Conservation (phyloP, 169 alveolate species). For the Plasmodium ovale region DNA sequence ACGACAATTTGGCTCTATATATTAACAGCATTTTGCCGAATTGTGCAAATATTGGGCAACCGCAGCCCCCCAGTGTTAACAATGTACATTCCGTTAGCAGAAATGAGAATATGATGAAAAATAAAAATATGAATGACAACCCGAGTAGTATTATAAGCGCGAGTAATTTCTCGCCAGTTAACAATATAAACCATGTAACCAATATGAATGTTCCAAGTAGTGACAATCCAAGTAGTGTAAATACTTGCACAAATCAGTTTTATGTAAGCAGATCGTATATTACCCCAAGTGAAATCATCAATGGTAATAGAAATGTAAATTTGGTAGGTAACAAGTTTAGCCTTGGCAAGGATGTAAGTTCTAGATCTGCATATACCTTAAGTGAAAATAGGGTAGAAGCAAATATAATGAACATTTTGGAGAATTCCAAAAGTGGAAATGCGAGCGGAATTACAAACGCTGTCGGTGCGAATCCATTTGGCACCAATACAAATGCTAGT, state of each 20-base stretch:
- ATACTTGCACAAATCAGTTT: neutral
- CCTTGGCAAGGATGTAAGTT: conserved; percentile 6
- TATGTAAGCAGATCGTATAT: conserved; percentile 19
- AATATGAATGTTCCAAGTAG: conserved; percentile 26
- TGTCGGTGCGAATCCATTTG: neutral
- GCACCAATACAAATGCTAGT: neutral
- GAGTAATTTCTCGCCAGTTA: conserved; percentile 8
- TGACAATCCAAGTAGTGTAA: conserved; percentile 14
- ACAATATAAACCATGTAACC: conserved; percentile 1
- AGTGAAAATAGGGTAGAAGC: conserved; percentile 22
- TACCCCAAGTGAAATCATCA: conserved; percentile 1
- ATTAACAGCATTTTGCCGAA: conserved; percentile 46
- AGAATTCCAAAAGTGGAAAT: conserved; percentile 2
- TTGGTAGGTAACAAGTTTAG: conserved; percentile 6
- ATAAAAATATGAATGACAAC: conserved; percentile 35
- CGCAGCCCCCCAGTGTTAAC: neutral
- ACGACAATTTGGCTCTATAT: conserved; percentile 32
- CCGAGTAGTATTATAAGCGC: conserved; percentile 3
- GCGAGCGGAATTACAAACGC: neutral
- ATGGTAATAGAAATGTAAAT: conserved; percentile 12
- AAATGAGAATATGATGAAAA: conserved; percentile 15
- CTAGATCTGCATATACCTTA: neutral
- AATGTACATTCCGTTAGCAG: neutral
- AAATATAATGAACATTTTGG: neutral
- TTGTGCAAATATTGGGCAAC: conserved; percentile 1